Percentiles rank a stretch among this genome's conserved stretches.
Conservation (phyloP, 1,139 yeast genomes). For the Insectozyma bohioensis region DNA sequence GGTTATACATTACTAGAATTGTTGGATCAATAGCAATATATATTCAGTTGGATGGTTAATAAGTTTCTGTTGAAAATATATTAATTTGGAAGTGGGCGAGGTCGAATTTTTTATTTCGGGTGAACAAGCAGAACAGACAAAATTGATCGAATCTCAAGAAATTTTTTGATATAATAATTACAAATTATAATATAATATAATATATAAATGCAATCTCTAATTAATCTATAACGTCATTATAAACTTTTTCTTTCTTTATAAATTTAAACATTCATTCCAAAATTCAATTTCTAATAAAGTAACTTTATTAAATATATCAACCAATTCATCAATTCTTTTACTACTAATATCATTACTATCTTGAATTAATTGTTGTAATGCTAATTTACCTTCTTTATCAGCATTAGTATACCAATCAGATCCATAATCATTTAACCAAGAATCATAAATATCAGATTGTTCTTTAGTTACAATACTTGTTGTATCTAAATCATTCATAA, state of each 20-base stretch:
- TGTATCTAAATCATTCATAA: slow-evolving; percentile 7
- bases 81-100: slow-evolving; percentile 2
- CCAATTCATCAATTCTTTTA: slow-evolving; percentile 48
- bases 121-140: background rate
- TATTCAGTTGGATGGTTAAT: background rate
- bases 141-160: background rate
- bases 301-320: slow-evolving; percentile 59
- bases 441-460: slow-evolving; percentile 38
- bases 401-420: slow-evolving; percentile 59
- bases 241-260: slow-evolving; percentile 2
- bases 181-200: background rate
- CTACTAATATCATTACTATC: slow-evolving; percentile 28
- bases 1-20: slow-evolving; percentile 52
- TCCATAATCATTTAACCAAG: slow-evolving; percentile 64
- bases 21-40: too few species aligned
- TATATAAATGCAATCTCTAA: too few species aligned
- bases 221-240: background rate
- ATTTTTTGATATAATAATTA: background rate
- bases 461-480: slow-evolving; percentile 10
- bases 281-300: slow-evolving; percentile 59
- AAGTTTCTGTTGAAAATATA: background rate
- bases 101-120: too few species aligned
- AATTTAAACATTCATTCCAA: slow-evolving; percentile 52
- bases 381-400: slow-evolving; percentile 44
- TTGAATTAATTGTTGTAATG: slow-evolving; percentile 45